phyloP scores from a whole-genome alignment of 1,284 basidiomycete genomes.

The Trichosporon asahii region DNA sequence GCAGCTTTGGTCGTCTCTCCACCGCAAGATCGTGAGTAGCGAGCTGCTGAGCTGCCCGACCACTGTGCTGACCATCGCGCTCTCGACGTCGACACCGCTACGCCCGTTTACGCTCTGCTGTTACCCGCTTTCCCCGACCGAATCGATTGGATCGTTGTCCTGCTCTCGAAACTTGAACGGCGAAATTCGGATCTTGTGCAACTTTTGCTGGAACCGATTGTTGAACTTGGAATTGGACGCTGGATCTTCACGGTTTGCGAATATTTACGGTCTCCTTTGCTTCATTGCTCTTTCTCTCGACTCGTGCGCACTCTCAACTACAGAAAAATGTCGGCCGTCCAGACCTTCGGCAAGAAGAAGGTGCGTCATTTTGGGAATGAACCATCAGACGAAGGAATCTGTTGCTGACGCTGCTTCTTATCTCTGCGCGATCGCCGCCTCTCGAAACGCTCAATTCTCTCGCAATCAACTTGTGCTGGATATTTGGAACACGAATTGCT shows the following conservation, averaged over 20 bases:
- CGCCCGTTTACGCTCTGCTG: neutral
- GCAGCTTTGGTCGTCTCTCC: slow-evolving; percentile 15
- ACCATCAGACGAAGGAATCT: neutral
- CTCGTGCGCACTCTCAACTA: neutral
- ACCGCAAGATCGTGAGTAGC: slow-evolving; percentile 28
- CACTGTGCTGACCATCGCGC: slow-evolving; percentile 14
- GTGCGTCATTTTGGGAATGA: slow-evolving; percentile 52
- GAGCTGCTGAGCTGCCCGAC: slow-evolving; percentile 10
- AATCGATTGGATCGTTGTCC: neutral
- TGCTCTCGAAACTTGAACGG: neutral
- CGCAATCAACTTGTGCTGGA: neutral
- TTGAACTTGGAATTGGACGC: neutral
- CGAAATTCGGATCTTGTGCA: neutral
- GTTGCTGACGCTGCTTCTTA: slow-evolving; percentile 1
- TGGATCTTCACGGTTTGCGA: neutral
- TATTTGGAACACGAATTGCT: neutral
- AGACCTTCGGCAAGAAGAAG: slow-evolving; percentile 99
- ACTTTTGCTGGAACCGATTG: neutral
- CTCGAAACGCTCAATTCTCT: neutral
- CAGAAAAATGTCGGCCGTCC: slow-evolving; percentile 62
- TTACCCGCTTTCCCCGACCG: neutral
- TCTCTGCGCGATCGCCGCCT: neutral
- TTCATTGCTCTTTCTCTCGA: slow-evolving; percentile 1
- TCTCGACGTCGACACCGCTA: slow-evolving; percentile 1
- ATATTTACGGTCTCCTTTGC: neutral